Evolutionary conservation across 805 yeast genomes (phyloP), one percentile per base, ranked within the genome.

Genomic region (Barnettozyma wickerhamii): DNA sequence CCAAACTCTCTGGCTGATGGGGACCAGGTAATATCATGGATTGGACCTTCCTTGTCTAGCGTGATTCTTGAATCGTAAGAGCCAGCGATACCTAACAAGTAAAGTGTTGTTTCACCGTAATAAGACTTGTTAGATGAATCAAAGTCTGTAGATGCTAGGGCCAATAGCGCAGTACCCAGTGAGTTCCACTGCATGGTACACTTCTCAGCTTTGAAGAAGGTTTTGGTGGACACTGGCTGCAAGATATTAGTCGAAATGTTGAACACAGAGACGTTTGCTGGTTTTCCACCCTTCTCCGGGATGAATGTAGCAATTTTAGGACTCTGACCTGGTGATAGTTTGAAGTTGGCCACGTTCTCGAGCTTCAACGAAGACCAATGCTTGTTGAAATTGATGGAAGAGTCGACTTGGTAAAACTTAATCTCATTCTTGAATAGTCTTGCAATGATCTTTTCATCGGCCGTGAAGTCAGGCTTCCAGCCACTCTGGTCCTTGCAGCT

Each of bases 11-110:
- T 77, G 15, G 96, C 87, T 38, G 89, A 79, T 44, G 98, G 96
- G 19, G 95, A 84, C 99, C 99, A 93, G 18, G 93, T 81, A 47
- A 91, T 86, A 63, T 93, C 99, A 66, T 93, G 97, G 52, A 93
- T 89, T 33, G 99, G 98, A 24, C 98, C 98, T 58, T 89, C 96
- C 54, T 86, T 82, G 48, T 86, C 88, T 54, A 93, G 77, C 43
- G 80, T 75, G 55, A 93, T 90, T 57, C 96, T 75, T 41, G 89
- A 84, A 58, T 91, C 95, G 55, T 87, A 90, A 30, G 90, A 78
- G 12, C 96, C 96, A 27, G 95, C 89, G 51, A 93, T 85, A 45
- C 96, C 96, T 51, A 95, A 73, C 45, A 93, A 64, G 60, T 91
- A 93, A 52, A 93, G 71, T 46, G 91, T 88, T 39, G 95, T 87